Conservation (phyloP, 345 rosid genomes). For the Lenwebbia sp. region DNA sequence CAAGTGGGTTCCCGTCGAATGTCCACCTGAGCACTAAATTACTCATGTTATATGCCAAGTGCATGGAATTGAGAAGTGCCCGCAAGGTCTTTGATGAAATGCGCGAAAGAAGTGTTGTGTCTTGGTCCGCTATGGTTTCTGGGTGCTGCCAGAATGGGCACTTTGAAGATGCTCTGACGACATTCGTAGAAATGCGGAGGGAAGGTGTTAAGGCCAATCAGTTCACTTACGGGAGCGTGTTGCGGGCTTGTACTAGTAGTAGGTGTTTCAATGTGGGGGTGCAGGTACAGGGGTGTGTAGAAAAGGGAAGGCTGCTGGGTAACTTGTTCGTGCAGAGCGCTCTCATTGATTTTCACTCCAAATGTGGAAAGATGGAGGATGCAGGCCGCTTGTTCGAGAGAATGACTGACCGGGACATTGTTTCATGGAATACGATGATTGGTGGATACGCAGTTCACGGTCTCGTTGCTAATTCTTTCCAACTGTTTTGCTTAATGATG, state of each 20-base stretch:
- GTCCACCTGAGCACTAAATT: constrained; percentile 31
- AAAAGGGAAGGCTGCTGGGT: constrained; percentile 33
- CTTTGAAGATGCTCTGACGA: constrained; percentile 17
- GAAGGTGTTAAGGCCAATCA: constrained; percentile 34
- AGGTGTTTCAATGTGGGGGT: constrained; percentile 30
- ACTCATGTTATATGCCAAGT: constrained; percentile 18
- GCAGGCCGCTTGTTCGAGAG: constrained; percentile 35
- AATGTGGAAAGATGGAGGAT: constrained; percentile 39
- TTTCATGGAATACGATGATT: constrained; percentile 63
- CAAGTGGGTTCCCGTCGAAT: constrained; percentile 26
- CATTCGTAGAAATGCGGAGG: constrained; percentile 33
- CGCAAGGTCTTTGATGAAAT: constrained; percentile 51
- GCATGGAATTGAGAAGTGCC: constrained; percentile 21
- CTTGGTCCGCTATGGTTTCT: constrained; percentile 66
- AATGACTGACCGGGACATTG: constrained; percentile 31
- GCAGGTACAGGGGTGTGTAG: constrained; percentile 53
- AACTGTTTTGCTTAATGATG: constrained; percentile 40
- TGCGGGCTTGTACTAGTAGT: constrained; percentile 34
- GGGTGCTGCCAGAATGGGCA: constrained; percentile 25
- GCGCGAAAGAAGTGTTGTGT: constrained; percentile 37
- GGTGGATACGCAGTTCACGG: constrained; percentile 37
- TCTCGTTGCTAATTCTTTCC: constrained; percentile 25
- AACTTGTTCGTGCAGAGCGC: constrained; percentile 45
- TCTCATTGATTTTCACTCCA: constrained; percentile 49
- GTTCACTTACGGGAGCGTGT: constrained; percentile 40